phyloP scores from a whole-genome alignment of 768 basidiomycete species.

The Amanita jacksonii region DNA sequence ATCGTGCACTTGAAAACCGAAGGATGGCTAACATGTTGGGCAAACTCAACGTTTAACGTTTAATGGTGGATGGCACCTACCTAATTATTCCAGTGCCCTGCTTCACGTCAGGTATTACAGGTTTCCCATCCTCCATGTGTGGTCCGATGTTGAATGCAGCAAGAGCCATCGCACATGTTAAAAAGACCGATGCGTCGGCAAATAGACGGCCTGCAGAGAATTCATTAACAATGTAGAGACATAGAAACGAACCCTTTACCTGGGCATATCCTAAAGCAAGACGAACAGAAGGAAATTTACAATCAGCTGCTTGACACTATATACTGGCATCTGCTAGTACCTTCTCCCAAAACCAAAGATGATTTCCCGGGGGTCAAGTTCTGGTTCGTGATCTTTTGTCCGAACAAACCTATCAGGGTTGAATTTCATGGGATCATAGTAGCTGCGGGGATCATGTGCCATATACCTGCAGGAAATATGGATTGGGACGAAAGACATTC shows the following conservation, averaged over 20 bases:
- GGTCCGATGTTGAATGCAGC: constrained; percentile 32
- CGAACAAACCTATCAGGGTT: constrained; percentile 39
- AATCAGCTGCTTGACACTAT: background rate
- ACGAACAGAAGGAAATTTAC: too few species aligned
- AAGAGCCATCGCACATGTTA: constrained; percentile 30
- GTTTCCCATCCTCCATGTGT: constrained; percentile 15
- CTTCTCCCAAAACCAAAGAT: constrained; percentile 53
- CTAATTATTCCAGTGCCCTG: constrained; percentile 39
- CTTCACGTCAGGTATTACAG: constrained; percentile 27
- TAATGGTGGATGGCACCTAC: too few species aligned
- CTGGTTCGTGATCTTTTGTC: constrained; percentile 24
- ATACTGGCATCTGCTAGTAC: constrained; percentile 11
- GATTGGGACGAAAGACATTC: too few species aligned
- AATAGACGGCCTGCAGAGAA: constrained; percentile 14
- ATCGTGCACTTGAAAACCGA: constrained; percentile 19
- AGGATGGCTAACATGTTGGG: constrained; percentile 16
- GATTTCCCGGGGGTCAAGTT: too few species aligned
- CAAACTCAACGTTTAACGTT: too few species aligned
- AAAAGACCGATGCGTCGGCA: constrained; percentile 34
- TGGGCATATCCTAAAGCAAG: constrained; percentile 24
- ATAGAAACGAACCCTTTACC: too few species aligned
- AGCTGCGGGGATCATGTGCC: constrained; percentile 30
- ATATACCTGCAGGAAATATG: constrained; percentile 27
- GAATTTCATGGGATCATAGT: constrained; percentile 35
- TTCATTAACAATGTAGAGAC: too few species aligned